These are phyloP conservation scores for Scalesia atractyloides DNA, from an alignment of 129 eudicot species.

Conservation along the genomic window DNA sequence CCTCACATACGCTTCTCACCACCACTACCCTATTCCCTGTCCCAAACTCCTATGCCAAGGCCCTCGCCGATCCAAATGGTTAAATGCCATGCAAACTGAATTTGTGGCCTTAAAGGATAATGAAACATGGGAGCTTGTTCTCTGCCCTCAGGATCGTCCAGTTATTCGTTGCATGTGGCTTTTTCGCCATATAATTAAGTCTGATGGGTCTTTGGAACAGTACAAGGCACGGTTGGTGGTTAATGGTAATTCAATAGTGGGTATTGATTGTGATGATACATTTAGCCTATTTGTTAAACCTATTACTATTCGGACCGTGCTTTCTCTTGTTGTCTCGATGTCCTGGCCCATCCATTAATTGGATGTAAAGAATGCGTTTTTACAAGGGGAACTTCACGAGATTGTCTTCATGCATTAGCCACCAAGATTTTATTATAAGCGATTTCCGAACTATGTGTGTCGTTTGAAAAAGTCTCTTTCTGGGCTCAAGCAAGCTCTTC, in stretches of 20 bases:
- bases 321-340: not conserved
- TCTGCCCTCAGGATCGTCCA: not conserved
- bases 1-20: no score
- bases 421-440: not conserved
- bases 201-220: not conserved
- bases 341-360: no score
- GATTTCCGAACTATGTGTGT: no score
- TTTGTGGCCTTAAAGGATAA: not conserved
- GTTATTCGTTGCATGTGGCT: constrained; percentile 1
- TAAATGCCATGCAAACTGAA: not conserved
- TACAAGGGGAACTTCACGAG: not conserved
- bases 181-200: not conserved
- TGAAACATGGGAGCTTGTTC: not conserved
- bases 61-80: no score
- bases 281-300: not conserved
- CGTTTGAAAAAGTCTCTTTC: no score
- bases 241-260: no score
- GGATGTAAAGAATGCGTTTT: no score
- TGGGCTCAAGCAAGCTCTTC: no score
- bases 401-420: not conserved
- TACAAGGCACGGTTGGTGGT: no score
- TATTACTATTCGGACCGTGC: not conserved
- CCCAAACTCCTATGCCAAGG: no score
- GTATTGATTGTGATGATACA: no score
- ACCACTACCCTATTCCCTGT: no score